Percentiles rank a stretch among this genome's conserved stretches.
These are phyloP conservation scores for Nidularia pulvinata DNA, from an alignment of 768 basidiomycete genomes.

Conservation along the genomic window DNA sequence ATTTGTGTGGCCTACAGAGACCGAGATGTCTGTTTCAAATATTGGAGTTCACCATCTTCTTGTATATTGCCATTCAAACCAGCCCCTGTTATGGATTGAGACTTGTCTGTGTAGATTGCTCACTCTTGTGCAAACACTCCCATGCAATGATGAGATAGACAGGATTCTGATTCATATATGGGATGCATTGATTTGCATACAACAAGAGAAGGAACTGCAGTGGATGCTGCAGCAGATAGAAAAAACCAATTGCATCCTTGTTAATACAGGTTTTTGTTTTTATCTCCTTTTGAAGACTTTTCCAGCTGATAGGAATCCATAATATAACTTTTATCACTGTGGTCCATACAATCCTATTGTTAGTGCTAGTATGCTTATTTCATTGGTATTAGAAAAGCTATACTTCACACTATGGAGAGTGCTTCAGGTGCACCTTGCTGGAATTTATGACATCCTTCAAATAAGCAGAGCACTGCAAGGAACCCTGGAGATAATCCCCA, in stretches of 20 bases:
- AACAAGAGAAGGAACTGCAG: conserved; percentile 10
- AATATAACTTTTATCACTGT: conserved; percentile 3
- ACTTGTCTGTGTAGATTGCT: conserved; percentile 4
- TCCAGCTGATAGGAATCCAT: conserved; percentile 1
- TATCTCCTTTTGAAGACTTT: background rate
- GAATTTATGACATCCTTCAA: conserved; percentile 11
- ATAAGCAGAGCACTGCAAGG: background rate
- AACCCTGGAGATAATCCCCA: conserved; percentile 7
- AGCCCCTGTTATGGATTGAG: background rate
- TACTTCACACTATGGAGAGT: conserved; percentile 15
- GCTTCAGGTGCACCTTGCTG: conserved; percentile 12
- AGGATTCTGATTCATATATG: conserved; percentile 3
- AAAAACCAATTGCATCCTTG: background rate
- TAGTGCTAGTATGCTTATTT: conserved; percentile 2
- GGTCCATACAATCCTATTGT: conserved; percentile 2
- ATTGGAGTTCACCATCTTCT: background rate
- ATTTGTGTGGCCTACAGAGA: background rate
- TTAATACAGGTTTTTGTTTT: conserved; percentile 10
- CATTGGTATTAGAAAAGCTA: conserved; percentile 13
- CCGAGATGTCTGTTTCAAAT: background rate
- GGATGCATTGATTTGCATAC: conserved; percentile 4
- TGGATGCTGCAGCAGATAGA: conserved; percentile 10
- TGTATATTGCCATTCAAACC: conserved; percentile 1
- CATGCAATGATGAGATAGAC: background rate
- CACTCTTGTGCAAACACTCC: background rate